phyloP scores from a whole-genome alignment of 441 rosid genomes.

The Euphorbia schlechtendalii region DNA sequence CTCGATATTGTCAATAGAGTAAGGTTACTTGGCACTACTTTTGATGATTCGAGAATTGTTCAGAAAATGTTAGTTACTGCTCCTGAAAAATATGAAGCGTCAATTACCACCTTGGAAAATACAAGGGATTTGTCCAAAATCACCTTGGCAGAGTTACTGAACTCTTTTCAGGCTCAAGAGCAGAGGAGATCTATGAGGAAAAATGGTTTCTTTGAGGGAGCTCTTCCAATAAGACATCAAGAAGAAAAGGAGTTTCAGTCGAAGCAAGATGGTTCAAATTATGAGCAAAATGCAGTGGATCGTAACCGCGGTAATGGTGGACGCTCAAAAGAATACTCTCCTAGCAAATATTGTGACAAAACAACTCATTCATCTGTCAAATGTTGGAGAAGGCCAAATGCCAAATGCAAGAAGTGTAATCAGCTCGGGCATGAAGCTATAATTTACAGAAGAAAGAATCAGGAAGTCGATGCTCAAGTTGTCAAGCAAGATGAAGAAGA shows the following conservation, averaged over 20 bases:
- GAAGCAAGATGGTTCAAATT: too few relatives aligned
- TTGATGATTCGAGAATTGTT: neutral
- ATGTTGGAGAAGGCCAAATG: neutral
- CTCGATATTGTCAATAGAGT: too few relatives aligned
- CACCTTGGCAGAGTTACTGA: neutral
- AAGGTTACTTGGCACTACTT: neutral
- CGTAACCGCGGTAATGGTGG: too few relatives aligned
- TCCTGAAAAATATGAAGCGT: constrained; percentile 2
- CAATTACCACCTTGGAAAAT: neutral
- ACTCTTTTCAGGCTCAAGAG: too few relatives aligned
- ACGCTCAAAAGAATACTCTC: neutral
- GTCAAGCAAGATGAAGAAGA: neutral
- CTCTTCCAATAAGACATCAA: neutral
- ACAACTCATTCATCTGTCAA: neutral
- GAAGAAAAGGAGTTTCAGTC: too few relatives aligned
- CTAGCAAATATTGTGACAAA: neutral
- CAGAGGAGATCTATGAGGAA: neutral
- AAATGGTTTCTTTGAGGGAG: neutral
- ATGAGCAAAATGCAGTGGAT: too few relatives aligned
- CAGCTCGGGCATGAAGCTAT: neutral
- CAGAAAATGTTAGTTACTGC: neutral
- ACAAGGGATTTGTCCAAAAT: constrained; percentile 11
- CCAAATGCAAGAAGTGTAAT: too few relatives aligned
- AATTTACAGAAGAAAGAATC: neutral
- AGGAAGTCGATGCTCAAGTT: neutral